Conservation (phyloP, 345 rosid species). For the Linum tenue region DNA sequence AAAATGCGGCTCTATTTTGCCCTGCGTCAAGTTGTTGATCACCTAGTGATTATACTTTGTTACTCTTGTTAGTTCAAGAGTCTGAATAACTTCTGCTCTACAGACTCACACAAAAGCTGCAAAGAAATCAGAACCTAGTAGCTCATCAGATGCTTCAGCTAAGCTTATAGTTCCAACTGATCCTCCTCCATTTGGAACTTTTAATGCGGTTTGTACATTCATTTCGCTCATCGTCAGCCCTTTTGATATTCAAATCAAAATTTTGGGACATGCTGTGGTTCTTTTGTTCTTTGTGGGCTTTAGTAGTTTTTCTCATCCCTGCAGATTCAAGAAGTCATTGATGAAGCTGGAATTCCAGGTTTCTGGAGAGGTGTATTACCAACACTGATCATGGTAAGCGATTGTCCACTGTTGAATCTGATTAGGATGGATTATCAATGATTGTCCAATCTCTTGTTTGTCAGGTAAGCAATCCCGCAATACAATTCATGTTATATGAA, state of each 20-base stretch:
- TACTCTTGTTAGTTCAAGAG: slow-evolving; percentile 3
- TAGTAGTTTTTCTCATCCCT: slow-evolving; percentile 10
- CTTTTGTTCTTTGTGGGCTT: neutral
- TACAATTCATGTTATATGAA: slow-evolving; percentile 95
- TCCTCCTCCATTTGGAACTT: slow-evolving; percentile 61
- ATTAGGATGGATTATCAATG: slow-evolving; percentile 16
- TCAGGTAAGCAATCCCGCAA: slow-evolving; percentile 96
- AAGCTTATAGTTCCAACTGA: slow-evolving; percentile 36
- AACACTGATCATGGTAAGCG: slow-evolving; percentile 83
- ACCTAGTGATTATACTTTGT: neutral
- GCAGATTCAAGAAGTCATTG: slow-evolving; percentile 79
- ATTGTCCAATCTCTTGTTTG: slow-evolving; percentile 20
- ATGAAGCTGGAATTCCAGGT: slow-evolving; percentile 77
- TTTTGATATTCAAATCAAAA: neutral
- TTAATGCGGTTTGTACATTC: slow-evolving; percentile 48
- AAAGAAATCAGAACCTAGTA: slow-evolving; percentile 29
- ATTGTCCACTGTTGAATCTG: slow-evolving; percentile 24
- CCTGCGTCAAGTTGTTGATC: neutral
- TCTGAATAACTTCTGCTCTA: slow-evolving; percentile 19
- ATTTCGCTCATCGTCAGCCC: neutral
- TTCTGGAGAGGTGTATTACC: slow-evolving; percentile 97
- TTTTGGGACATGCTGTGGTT: neutral
- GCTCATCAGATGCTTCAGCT: slow-evolving; percentile 31
- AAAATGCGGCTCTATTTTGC: neutral
- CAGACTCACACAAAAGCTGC: slow-evolving; percentile 72